phyloP scores from a whole-genome alignment of 345 rosid genomes.

The Pistacia vera region DNA sequence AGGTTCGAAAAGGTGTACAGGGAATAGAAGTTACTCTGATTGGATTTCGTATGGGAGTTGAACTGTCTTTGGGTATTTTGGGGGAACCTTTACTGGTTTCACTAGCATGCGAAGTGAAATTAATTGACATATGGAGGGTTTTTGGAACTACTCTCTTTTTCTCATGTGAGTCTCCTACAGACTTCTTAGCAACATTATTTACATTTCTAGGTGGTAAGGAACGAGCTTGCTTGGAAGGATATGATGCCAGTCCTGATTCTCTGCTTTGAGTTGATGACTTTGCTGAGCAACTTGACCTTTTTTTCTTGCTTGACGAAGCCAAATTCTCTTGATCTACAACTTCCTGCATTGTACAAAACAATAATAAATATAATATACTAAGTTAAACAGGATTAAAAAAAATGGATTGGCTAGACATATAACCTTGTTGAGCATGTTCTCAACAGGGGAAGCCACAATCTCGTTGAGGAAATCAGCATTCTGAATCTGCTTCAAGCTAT shows the following conservation, averaged over 20 bases:
- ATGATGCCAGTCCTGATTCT: constrained; percentile 30
- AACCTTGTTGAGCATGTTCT: constrained; percentile 41
- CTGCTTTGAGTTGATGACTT: constrained; percentile 30
- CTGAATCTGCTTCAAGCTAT: constrained; percentile 29
- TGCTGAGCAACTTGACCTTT: constrained; percentile 31
- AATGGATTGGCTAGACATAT: constrained; percentile 8
- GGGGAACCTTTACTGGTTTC: constrained; percentile 39
- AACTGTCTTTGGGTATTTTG: constrained; percentile 39
- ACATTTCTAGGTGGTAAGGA: constrained; percentile 37
- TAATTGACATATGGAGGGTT: constrained; percentile 50
- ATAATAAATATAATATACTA: constrained; percentile 18
- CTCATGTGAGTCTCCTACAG: constrained; percentile 21
- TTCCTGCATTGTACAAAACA: constrained; percentile 26
- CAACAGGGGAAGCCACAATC: constrained; percentile 27
- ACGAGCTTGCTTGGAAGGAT: constrained; percentile 30
- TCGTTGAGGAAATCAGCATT: constrained; percentile 17
- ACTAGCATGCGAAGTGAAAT: constrained; percentile 36
- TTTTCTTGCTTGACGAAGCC: constrained; percentile 41
- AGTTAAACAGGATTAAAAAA: background rate
- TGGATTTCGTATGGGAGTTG: constrained; percentile 36
- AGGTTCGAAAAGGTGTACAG: background rate
- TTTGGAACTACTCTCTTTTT: constrained; percentile 42
- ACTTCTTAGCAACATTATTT: constrained; percentile 30
- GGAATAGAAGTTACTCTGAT: constrained; percentile 41
- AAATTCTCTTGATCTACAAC: constrained; percentile 32